Evolutionary conservation across 2,329 filamentous ascomycete genomes (phyloP).

Genomic region (Penicillium sp.): DNA sequence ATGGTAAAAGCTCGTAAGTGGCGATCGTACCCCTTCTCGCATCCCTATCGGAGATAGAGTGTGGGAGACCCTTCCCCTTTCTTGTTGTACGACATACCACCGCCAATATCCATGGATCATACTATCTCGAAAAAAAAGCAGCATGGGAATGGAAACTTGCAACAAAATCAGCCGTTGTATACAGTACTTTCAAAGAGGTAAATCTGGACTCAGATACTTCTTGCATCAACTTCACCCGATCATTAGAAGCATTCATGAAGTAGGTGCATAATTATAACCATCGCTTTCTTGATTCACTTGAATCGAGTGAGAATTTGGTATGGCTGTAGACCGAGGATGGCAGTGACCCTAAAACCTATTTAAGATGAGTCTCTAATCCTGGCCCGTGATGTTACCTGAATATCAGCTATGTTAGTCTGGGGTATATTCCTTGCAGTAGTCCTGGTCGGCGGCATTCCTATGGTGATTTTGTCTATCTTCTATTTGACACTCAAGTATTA

Average conservation of each 20-base stretch:
- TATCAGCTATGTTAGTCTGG: neutral
- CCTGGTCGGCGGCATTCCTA: neutral
- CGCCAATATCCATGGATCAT: neutral
- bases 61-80: neutral
- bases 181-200: neutral
- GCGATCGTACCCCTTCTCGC: neutral
- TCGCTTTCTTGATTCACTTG: neutral
- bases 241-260: neutral
- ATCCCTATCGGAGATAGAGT: neutral
- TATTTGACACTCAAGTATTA: neutral
- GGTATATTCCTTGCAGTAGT: neutral
- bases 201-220: neutral
- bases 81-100: neutral
- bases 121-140: neutral
- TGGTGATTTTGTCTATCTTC: neutral
- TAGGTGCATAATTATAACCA: neutral
- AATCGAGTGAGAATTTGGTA: neutral
- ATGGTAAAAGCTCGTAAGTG: neutral
- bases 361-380: neutral
- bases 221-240: neutral
- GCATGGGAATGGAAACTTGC: neutral
- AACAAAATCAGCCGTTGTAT: neutral
- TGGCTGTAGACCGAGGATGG: neutral
- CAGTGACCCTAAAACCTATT: neutral
- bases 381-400: neutral